Evolutionary conservation across 306 rosid species (phyloP), one percentile per base, ranked within the genome.

Genomic region (Trifolium dubium): DNA sequence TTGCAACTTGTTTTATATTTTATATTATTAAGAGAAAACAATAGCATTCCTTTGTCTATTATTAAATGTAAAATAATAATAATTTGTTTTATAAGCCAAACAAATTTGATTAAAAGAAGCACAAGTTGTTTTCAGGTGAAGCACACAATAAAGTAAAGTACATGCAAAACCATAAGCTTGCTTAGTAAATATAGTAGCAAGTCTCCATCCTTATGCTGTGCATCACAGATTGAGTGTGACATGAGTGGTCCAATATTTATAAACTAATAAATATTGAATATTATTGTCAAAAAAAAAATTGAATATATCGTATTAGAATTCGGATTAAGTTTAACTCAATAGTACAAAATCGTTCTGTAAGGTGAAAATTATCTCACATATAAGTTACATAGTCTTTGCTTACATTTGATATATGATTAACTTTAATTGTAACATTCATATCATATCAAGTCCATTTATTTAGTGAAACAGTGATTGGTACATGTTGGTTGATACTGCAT

Each of bases 1-100:
- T 30, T 31, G 39, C 84, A 81, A 54, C 69, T 73, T 32, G 71
- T 73, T 54, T 35, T 13, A 41, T 73, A 68, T 19, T 78, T 23
- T 35, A 37, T 37, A 37, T 7, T 7, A 37, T 23, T 23, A 31
- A 11, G 31, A 6, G 54, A 60, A 68, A 41, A 67, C 7, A 68
- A 61, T 15, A 73, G 18, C 14, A 67, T 67, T 72, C 5, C 18
- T 11, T 9, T 7, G 40, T 67, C 41, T 41, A 55, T 53, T 77
- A 7, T 53, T 77, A 7, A 29, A 18, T 53, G 67, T 18, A 50
- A 59, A 59, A 56, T 17, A 19, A 9, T 8, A 6, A 23, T 23
- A 4, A 32, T 14, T 46, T 47, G 13, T 47, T 5, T 4, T 2
- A 2, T 2, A 51, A 53, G 11, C 11, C 28, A 53, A 18, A 53